Conservation (phyloP, 331 rosid species). For the Dryas integrifolia region DNA sequence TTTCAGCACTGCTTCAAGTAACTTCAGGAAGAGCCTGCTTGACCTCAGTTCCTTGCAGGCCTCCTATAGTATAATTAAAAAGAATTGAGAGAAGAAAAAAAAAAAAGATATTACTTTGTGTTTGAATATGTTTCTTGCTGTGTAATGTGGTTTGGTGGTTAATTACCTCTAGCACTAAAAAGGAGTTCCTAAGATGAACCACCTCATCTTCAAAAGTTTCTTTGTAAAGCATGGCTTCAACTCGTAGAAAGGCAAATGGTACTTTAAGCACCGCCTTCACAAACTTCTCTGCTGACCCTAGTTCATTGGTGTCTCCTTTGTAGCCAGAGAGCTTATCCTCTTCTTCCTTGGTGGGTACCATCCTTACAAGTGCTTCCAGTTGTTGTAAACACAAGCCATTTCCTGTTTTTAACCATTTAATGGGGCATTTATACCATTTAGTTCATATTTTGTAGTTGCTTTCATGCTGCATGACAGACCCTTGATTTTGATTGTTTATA, state of each 20-base stretch:
- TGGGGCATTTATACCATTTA: background rate
- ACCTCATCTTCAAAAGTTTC: conserved; percentile 94
- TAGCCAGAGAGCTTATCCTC: conserved; percentile 64
- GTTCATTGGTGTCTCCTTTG: conserved; percentile 71
- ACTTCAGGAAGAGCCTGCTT: conserved; percentile 88
- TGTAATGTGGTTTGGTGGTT: background rate
- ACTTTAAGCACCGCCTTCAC: conserved; percentile 57
- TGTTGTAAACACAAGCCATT: conserved; percentile 66
- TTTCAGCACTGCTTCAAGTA: conserved; percentile 91
- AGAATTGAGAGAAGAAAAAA: background rate
- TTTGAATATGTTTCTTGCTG: background rate
- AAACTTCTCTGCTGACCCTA: conserved; percentile 85
- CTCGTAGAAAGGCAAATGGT: conserved; percentile 72
- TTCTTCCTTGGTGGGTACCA: conserved; percentile 88
- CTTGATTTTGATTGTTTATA: background rate
- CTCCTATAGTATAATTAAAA: conserved; percentile 43
- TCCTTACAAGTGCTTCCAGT: conserved; percentile 83
- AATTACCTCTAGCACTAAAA: conserved; percentile 88
- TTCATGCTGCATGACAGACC: no score
- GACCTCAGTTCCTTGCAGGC: conserved; percentile 96
- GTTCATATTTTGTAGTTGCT: no score
- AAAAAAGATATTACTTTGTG: background rate
- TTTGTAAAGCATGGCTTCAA: conserved; percentile 79
- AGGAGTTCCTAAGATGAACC: conserved; percentile 81
- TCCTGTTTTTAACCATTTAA: conserved; percentile 44